Percentiles rank a stretch among this genome's conserved stretches.
Evolutionary conservation across 768 basidiomycete genomes (phyloP).

Genomic region (Russula dissimulans): DNA sequence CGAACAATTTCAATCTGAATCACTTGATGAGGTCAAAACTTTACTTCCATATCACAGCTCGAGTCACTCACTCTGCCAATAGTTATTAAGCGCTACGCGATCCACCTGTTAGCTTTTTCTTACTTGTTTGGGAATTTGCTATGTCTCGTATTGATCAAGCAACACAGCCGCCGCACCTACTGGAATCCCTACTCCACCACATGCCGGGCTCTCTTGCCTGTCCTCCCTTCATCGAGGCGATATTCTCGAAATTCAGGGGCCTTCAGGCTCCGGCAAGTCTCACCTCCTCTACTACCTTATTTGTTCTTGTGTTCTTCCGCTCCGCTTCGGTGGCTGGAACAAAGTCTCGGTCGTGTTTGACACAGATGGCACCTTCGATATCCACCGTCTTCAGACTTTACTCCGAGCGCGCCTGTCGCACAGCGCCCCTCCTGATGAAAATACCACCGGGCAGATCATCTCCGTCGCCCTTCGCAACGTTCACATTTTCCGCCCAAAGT

Average conservation of each 20-base stretch:
- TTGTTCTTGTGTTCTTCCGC: conserved; percentile 48
- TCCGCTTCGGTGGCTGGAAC: conserved; percentile 43
- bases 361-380: conserved; percentile 56
- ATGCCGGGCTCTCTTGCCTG: conserved; percentile 12
- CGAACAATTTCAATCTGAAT: not conserved
- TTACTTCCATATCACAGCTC: not conserved
- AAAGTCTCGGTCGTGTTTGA: conserved; percentile 64
- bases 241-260: conserved; percentile 69
- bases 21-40: conserved; percentile 11
- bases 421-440: conserved; percentile 18
- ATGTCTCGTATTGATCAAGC: not conserved
- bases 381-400: conserved; percentile 44
- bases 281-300: conserved; percentile 64
- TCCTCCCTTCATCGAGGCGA: conserved; percentile 44
- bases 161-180: not conserved
- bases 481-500: conserved; percentile 61
- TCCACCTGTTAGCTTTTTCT: conserved; percentile 8
- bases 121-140: not conserved
- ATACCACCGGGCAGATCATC: conserved; percentile 23
- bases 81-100: conserved; percentile 8
- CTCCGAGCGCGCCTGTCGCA: conserved; percentile 39
- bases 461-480: conserved; percentile 41
- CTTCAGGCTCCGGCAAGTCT: conserved; percentile 67
- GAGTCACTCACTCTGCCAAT: not conserved
- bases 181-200: conserved; percentile 11